Evolutionary conservation across 106 monocot species (phyloP).

Genomic region (Dendrobium chrysotoxum): DNA sequence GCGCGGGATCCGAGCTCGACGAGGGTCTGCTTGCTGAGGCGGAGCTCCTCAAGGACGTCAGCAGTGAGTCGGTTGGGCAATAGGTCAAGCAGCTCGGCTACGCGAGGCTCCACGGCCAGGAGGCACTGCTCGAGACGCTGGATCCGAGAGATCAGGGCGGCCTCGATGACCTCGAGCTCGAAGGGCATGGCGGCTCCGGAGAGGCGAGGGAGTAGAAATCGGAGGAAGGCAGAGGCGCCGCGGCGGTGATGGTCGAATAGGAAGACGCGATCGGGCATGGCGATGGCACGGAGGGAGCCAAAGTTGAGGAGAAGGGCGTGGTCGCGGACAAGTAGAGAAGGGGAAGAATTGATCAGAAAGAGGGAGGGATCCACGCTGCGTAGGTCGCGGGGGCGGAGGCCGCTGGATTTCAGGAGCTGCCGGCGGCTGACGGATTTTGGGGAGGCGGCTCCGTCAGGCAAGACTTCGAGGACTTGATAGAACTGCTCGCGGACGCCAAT

Average conservation of each 20-base stretch:
- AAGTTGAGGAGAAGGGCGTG: slow-evolving; percentile 87
- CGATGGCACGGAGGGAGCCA: slow-evolving; percentile 87
- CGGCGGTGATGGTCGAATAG: slow-evolving; percentile 80
- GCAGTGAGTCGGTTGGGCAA: slow-evolving; percentile 87
- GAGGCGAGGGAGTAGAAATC: slow-evolving; percentile 68
- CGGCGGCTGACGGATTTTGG: slow-evolving; percentile 3
- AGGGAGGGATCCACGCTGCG: slow-evolving; percentile 94
- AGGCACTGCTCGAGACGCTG: slow-evolving; percentile 75
- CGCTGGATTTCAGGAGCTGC: slow-evolving; percentile 15
- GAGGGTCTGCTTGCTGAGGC: slow-evolving; percentile 87
- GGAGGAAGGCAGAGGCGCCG: slow-evolving; percentile 79
- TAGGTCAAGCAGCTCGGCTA: slow-evolving; percentile 79
- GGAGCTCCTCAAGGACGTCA: slow-evolving; percentile 86
- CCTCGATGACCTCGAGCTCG: slow-evolving; percentile 98
- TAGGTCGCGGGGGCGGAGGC: slow-evolving; percentile 89
- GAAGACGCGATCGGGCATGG: slow-evolving; percentile 80
- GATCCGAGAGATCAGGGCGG: slow-evolving; percentile 89
- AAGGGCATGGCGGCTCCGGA: slow-evolving; percentile 83
- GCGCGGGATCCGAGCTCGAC: slow-evolving; percentile 94
- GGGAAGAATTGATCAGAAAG: slow-evolving; percentile 87
- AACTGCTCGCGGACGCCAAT: slow-evolving; percentile 1
- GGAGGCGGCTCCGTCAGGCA: background rate
- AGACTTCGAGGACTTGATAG: background rate
- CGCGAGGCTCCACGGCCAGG: slow-evolving; percentile 44
- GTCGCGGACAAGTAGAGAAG: slow-evolving; percentile 85